A percentile compares a stretch with the other conserved stretches of the same genome.
These are phyloP conservation scores for Penicillium sp. DNA, from an alignment of 2,329 filamentous ascomycete species.

Conservation along the genomic window DNA sequence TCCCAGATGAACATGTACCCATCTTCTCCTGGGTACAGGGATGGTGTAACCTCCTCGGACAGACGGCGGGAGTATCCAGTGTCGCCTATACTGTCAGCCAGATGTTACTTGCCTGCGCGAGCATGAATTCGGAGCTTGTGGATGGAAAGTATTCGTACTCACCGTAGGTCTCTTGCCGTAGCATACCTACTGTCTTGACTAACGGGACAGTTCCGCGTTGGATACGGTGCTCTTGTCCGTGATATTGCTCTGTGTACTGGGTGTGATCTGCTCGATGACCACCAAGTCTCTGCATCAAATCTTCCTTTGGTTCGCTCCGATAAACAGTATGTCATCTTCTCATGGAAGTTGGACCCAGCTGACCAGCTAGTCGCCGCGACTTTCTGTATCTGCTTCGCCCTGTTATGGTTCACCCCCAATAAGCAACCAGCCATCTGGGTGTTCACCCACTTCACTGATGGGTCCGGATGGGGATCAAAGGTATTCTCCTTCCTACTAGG, in stretches of 20 bases:
- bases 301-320: slow-evolving; percentile 57
- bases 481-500: slow-evolving; percentile 56
- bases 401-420: slow-evolving; percentile 51
- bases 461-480: slow-evolving; percentile 55
- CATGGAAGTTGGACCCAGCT: background rate
- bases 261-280: slow-evolving; percentile 54
- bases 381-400: slow-evolving; percentile 51
- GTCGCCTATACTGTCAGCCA: slow-evolving; percentile 59
- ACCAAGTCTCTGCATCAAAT: slow-evolving; percentile 53
- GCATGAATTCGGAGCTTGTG: slow-evolving; percentile 51
- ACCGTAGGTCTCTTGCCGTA: slow-evolving; percentile 52
- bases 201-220: too few relatives aligned
- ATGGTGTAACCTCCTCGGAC: slow-evolving; percentile 59
- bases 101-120: slow-evolving; percentile 54
- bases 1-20: slow-evolving; percentile 52
- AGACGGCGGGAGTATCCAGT: slow-evolving; percentile 55
- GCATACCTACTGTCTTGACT: too few relatives aligned
- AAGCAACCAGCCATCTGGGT: slow-evolving; percentile 53
- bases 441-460: slow-evolving; percentile 53
- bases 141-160: slow-evolving; percentile 47
- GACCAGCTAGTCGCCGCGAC: slow-evolving; percentile 46
- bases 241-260: too few relatives aligned
- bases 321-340: slow-evolving; percentile 47
- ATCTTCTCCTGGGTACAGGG: slow-evolving; percentile 58
- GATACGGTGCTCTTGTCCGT: too few relatives aligned